phyloP scores from a whole-genome alignment of 345 rosid genomes.

The Populus nigra region DNA sequence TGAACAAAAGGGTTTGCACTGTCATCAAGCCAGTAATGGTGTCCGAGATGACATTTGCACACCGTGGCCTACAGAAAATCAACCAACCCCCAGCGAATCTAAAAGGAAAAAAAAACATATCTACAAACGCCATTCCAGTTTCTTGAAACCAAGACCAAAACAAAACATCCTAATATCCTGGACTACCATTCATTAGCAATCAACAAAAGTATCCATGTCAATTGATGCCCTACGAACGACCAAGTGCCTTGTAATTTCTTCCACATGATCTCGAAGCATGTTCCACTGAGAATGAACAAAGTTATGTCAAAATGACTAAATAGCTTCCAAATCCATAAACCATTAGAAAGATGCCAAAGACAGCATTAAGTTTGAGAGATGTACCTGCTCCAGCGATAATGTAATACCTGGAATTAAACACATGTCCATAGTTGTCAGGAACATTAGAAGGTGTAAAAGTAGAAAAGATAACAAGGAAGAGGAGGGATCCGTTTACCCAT shows the following conservation, averaged over 20 bases:
- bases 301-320: neutral
- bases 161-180: neutral
- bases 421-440: neutral
- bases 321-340: neutral
- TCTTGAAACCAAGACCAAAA: neutral
- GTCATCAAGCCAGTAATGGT: neutral
- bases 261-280: constrained; percentile 49
- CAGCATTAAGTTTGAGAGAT: constrained; percentile 5
- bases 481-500: neutral
- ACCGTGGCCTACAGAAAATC: neutral
- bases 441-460: neutral
- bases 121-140: neutral
- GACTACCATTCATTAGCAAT: neutral
- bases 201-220: neutral
- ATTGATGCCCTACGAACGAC: constrained; percentile 31
- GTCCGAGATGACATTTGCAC: neutral
- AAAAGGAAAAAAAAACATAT: neutral
- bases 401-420: constrained; percentile 58
- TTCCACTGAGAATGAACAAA: constrained; percentile 55
- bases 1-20: neutral
- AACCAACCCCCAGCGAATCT: neutral
- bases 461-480: neutral
- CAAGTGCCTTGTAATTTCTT: constrained; percentile 62
- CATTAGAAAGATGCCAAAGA: neutral
- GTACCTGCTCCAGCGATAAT: constrained; percentile 82